phyloP scores from a whole-genome alignment of 371 early-diverging fungal species.

The Mucor irregularis region DNA sequence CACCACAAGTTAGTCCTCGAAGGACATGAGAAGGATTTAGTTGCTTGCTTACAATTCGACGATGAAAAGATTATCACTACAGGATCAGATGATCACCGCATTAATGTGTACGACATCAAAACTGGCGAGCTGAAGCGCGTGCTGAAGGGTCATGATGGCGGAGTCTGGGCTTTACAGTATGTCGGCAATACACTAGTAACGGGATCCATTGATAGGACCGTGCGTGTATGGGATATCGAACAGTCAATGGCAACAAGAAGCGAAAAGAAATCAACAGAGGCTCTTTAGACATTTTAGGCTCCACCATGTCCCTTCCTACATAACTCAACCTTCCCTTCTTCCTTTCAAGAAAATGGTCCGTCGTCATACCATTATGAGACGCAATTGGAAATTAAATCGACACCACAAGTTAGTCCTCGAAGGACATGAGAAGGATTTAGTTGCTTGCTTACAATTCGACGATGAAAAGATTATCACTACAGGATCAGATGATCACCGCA shows the following conservation, averaged over 20 bases:
- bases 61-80: conserved; percentile 83
- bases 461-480: conserved; percentile 83
- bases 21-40: conserved; percentile 79
- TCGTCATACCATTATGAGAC: conserved; percentile 72
- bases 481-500: conserved; percentile 88
- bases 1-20: conserved; percentile 75
- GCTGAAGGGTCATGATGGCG: conserved; percentile 94
- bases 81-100: conserved; percentile 88
- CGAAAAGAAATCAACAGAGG: too few relatives aligned
- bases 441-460: conserved; percentile 95
- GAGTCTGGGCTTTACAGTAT: conserved; percentile 97
- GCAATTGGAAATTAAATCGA: conserved; percentile 81
- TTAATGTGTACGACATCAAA: conserved; percentile 84
- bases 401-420: conserved; percentile 75
- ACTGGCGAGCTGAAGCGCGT: conserved; percentile 71
- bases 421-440: conserved; percentile 79
- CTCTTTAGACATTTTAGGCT: too few relatives aligned
- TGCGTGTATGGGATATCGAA: conserved; percentile 96
- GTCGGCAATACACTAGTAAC: conserved; percentile 87
- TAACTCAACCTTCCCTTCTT: too few relatives aligned
- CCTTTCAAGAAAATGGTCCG: too few relatives aligned
- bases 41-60: conserved; percentile 95
- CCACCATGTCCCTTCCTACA: too few relatives aligned
- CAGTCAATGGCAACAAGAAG: too few relatives aligned
- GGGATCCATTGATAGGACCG: conserved; percentile 97